These are phyloP conservation scores for Hepatocystis sp. DNA, from an alignment of 169 alveolate species.

Conservation along the genomic window DNA sequence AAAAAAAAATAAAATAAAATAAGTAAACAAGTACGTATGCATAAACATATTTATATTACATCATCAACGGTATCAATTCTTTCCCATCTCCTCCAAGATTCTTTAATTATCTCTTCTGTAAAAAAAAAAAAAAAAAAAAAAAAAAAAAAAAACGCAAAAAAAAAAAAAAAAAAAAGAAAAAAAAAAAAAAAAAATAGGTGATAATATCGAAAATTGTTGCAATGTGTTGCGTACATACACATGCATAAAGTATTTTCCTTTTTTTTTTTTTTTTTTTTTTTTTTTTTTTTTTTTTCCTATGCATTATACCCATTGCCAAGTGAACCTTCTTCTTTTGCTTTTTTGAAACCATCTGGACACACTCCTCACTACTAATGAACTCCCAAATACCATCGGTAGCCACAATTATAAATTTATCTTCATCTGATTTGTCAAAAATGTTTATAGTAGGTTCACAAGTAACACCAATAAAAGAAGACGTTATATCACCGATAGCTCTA, in stretches of 20 bases:
- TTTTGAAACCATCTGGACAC: conserved; percentile 75
- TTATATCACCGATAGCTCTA: conserved; percentile 92
- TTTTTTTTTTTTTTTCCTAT: not conserved
- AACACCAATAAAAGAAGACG: conserved; percentile 91
- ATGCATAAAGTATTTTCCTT: too few relatives aligned
- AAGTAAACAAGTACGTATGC: conserved; percentile 1
- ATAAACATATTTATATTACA: conserved; percentile 29
- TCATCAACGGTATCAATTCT: conserved; percentile 75
- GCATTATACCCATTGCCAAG: conserved; percentile 50
- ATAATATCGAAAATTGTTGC: too few relatives aligned
- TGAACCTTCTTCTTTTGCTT: conserved; percentile 60
- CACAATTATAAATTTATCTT: conserved; percentile 77
- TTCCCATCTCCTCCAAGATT: conserved; percentile 77
- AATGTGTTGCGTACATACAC: too few relatives aligned
- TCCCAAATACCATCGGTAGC: conserved; percentile 88
- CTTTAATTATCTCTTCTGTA: conserved; percentile 71
- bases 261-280: too few relatives aligned
- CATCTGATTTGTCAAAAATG: conserved; percentile 74
- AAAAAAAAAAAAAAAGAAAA: not conserved
- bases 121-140: not conserved
- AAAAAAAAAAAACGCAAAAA: conserved; percentile 5
- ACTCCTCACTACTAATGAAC: conserved; percentile 79
- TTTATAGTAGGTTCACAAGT: conserved; percentile 89
- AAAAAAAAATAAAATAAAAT: not conserved
- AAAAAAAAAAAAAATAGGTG: too few relatives aligned